Conservation (phyloP, 2,329 filamentous ascomycete genomes). For the Hypoxylon sp. region DNA sequence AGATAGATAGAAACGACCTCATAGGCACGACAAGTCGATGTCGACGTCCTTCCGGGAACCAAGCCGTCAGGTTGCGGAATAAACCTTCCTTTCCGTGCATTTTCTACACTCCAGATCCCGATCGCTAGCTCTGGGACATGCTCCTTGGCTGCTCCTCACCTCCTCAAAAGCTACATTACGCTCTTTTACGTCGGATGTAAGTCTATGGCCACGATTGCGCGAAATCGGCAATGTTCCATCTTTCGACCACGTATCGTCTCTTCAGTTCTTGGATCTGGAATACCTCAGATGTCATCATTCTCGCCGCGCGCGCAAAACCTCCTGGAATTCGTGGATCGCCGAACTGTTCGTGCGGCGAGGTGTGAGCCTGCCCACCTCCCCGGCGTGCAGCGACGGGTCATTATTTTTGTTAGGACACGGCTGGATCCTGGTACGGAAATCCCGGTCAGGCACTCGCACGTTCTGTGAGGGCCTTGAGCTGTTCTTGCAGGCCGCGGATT, state of each 20-base stretch:
- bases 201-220: slow-evolving; percentile 62
- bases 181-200: slow-evolving; percentile 56
- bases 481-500: slow-evolving; percentile 47
- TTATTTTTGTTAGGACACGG: slow-evolving; percentile 60
- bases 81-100: slow-evolving; percentile 50
- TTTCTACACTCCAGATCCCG: slow-evolving; percentile 52
- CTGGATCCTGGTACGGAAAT: slow-evolving; percentile 57
- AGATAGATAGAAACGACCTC: slow-evolving; percentile 59
- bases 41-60: too few relatives aligned
- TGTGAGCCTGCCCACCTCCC: slow-evolving; percentile 66
- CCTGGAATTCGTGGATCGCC: slow-evolving; percentile 49
- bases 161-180: slow-evolving; percentile 52
- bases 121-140: slow-evolving; percentile 58
- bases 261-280: slow-evolving; percentile 56
- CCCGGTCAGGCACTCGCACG: slow-evolving; percentile 54
- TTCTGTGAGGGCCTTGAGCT: slow-evolving; percentile 49
- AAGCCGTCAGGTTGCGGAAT: too few relatives aligned
- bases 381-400: slow-evolving; percentile 66
- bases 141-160: slow-evolving; percentile 52
- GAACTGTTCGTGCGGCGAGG: slow-evolving; percentile 59
- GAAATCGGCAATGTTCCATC: slow-evolving; percentile 53
- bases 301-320: slow-evolving; percentile 55
- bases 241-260: slow-evolving; percentile 55
- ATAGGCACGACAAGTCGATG: slow-evolving; percentile 52
- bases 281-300: slow-evolving; percentile 60